Percentiles rank a stretch among this genome's conserved stretches.
These are phyloP conservation scores for Claviceps quebecensis DNA, from an alignment of 2,329 filamentous ascomycete species.

Conservation along the genomic window DNA sequence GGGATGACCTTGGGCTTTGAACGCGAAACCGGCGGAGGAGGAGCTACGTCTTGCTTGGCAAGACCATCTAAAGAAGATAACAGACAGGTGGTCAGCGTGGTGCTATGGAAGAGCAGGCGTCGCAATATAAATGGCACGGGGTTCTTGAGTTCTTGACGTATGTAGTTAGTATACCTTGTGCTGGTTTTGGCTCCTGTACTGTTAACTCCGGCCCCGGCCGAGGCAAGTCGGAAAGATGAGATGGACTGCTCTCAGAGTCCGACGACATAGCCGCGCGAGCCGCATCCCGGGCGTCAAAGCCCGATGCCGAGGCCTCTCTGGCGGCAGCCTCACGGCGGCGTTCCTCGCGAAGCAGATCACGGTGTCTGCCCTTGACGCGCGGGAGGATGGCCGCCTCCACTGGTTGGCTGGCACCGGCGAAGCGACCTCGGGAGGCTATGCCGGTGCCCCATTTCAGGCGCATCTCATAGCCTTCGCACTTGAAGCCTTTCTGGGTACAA, in stretches of 20 bases:
- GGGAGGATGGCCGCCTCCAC: slow-evolving; percentile 1
- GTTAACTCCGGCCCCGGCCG: no score
- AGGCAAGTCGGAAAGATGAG: no score
- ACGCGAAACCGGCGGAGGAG: neutral
- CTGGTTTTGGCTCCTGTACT: no score
- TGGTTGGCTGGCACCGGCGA: slow-evolving; percentile 1
- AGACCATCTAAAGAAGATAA: neutral
- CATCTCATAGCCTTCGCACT: slow-evolving; percentile 2
- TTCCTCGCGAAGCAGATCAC: slow-evolving; percentile 3
- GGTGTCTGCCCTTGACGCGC: slow-evolving; percentile 1
- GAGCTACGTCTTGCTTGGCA: neutral
- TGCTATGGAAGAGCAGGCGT: no score
- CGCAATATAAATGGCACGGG: no score
- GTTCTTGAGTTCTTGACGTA: no score
- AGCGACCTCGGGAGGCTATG: slow-evolving; percentile 2
- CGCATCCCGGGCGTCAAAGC: neutral
- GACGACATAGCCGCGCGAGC: neutral
- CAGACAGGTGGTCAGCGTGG: neutral
- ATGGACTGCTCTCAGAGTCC: neutral
- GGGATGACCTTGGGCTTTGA: neutral
- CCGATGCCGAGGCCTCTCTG: neutral
- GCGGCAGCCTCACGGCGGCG: neutral
- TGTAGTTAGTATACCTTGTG: no score
- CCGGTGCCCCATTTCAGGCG: slow-evolving; percentile 4
- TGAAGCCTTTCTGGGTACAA: slow-evolving; percentile 1